A percentile compares a stretch with the other conserved stretches of the same genome.
Evolutionary conservation across 768 basidiomycete species (phyloP).

Genomic region (Mycena metata): DNA sequence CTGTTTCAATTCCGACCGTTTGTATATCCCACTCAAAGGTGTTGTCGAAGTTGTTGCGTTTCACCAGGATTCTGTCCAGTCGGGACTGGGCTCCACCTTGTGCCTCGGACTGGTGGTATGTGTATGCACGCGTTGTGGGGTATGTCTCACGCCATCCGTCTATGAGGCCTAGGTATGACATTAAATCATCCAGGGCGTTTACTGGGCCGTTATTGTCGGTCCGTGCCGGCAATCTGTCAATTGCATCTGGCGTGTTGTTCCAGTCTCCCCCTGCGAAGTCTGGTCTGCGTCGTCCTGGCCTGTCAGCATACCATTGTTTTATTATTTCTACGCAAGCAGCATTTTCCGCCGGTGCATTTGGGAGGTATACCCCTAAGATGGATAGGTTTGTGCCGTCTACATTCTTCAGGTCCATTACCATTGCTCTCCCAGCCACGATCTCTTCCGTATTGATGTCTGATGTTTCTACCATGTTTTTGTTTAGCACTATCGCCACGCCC

Average conservation of each 20-base stretch:
- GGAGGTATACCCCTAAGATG: conserved; percentile 53
- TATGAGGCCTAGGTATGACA: background rate
- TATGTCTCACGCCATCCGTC: conserved; percentile 13
- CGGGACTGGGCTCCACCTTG: background rate
- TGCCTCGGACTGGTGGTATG: too few relatives aligned
- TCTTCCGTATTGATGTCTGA: background rate
- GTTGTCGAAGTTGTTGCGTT: background rate
- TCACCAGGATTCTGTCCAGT: background rate
- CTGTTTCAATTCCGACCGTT: background rate
- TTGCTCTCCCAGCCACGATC: background rate
- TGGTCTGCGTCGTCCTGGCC: background rate
- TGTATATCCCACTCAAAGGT: background rate
- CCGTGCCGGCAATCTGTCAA: background rate
- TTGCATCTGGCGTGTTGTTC: background rate
- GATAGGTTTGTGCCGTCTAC: too few relatives aligned
- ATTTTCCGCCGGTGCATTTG: conserved; percentile 38
- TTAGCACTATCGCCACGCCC: background rate
- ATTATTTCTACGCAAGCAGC: background rate
- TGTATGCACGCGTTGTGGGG: background rate
- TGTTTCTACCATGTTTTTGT: background rate
- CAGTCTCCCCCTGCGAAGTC: background rate
- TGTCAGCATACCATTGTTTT: background rate
- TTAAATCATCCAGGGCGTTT: background rate
- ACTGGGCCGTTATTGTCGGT: background rate
- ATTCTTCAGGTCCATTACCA: conserved; percentile 5